These are phyloP conservation scores for Phanerodontia chrysosporium DNA, from an alignment of 768 basidiomycete genomes.

Conservation along the genomic window DNA sequence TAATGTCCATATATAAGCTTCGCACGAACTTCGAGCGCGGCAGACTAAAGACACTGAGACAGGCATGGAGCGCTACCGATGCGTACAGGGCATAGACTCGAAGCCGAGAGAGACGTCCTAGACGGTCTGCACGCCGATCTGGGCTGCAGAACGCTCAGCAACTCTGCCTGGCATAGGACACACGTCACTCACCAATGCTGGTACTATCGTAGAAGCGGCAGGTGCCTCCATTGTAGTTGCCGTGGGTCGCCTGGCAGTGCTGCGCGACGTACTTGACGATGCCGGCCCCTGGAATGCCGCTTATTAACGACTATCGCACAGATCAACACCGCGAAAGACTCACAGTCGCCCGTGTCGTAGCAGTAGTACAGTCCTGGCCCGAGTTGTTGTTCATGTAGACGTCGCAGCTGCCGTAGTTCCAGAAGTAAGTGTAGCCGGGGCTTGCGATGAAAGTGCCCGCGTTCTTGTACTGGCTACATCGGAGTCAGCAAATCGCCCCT, in stretches of 20 bases:
- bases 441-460: background rate
- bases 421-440: background rate
- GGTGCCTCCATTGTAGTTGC: background rate
- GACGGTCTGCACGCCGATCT: background rate
- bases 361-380: background rate
- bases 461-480: background rate
- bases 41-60: no score
- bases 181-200: background rate
- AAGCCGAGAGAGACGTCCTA: no score
- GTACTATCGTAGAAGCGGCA: conserved; percentile 5
- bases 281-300: background rate
- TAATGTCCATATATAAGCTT: no score
- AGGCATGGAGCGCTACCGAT: no score
- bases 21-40: no score
- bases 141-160: no score
- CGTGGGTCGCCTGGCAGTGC: background rate
- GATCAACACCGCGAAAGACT: background rate
- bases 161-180: no score
- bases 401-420: background rate
- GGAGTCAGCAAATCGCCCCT: background rate
- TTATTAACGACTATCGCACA: background rate
- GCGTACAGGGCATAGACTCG: no score
- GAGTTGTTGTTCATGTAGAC: background rate
- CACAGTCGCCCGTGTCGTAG: background rate
- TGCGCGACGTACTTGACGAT: background rate